Base-by-base conservation (phyloP, 257 asterid genomes). In the Jasminum sambac region DNA sequence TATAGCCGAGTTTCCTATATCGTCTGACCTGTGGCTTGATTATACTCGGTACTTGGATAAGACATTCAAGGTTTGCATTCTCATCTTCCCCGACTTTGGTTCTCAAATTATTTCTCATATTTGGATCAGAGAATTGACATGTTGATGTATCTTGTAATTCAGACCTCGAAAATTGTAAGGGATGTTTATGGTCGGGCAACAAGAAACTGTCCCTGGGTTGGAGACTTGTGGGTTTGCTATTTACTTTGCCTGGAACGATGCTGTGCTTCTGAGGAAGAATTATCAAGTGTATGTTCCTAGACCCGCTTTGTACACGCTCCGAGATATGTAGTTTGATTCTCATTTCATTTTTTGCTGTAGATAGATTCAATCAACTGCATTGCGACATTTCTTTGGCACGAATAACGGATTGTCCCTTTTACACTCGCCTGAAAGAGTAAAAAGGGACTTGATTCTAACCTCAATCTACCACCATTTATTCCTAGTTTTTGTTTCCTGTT, bases 191-290 rank as follows among this genome's bases (percentile, higher is more conserved):
- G 81, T 76, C 83, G 97, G 84, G 98, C 99, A 70, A 83, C 96
- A 73, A 89, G 94, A 79, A 95, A 95, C 87, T 95, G 98, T 78
- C 95, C 96, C 59, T 91, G 98, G 97, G 79, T 90, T 62, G 97
- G 97, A 69, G 95, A 91, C 67, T 72, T 91, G 66, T 95, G 99
- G 99, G 92, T 85, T 81, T 86, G 84, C 63, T 89, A 88, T 81
- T 80, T 91, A 76, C 89, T 88, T 40, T 80, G 84, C 68, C 85
- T 95, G 71, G 98, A 95, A 77, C 98, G 99, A 16, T 52, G 86
- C 74, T 84, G 74, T 81, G 90, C 85, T 82, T 83, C 97, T 52
- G 96, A 88, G 79, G 92, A 85, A 58, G 99, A 91, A 77, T 66
- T 88, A 73, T 84, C 86, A 66, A 76, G 70, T 64, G 99, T 95